Conservation (phyloP, 2,329 filamentous ascomycete genomes). For the Ciborinia camelliae region DNA sequence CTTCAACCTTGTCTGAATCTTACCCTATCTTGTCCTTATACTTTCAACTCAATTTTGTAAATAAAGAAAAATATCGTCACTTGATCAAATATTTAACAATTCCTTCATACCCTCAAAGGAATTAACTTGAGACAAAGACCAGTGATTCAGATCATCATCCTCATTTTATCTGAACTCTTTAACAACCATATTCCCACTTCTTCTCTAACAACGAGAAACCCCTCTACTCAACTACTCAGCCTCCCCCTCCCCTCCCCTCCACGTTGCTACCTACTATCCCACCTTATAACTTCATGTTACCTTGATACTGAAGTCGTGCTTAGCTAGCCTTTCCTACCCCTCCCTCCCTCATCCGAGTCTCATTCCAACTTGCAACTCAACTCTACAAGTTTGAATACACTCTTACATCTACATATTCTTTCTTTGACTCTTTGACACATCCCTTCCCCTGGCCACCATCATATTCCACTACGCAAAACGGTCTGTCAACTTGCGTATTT, state of each 20-base stretch:
- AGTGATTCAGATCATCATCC: not conserved
- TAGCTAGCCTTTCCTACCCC: constrained; percentile 1
- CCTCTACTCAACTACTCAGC: not conserved
- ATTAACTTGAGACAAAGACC: not conserved
- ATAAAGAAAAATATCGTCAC: not conserved
- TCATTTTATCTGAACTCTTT: not conserved
- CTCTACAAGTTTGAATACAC: not conserved
- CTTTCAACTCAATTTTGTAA: not conserved
- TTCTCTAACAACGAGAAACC: not conserved
- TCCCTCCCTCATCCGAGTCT: not conserved
- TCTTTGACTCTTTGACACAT: not conserved
- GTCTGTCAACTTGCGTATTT: not conserved
- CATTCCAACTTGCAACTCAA: not conserved
- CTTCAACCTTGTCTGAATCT: not conserved
- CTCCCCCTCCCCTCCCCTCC: not conserved
- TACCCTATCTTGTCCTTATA: not conserved
- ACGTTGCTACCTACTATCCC: not conserved
- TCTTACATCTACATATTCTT: not conserved
- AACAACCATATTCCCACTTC: not conserved
- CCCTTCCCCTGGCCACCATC: not conserved
- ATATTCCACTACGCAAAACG: not conserved
- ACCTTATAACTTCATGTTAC: not conserved
- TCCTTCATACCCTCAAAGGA: not conserved
- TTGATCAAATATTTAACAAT: not conserved
- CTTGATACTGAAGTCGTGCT: not conserved